These are phyloP conservation scores for Botrytis fabae DNA, from an alignment of 2,329 filamentous ascomycete species.

Conservation along the genomic window DNA sequence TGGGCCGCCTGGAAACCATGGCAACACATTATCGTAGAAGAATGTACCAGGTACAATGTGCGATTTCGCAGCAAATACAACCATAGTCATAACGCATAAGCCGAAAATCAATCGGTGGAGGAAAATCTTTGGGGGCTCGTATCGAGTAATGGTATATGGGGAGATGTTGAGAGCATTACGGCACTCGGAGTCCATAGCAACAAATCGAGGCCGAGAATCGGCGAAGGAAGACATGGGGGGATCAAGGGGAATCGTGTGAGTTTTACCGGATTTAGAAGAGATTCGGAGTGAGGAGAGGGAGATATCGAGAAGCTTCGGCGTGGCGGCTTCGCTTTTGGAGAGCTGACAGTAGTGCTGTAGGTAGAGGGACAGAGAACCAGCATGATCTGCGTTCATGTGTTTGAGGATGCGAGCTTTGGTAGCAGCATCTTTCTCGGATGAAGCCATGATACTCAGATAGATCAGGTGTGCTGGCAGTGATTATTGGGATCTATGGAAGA, in stretches of 20 bases:
- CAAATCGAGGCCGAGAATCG: conserved; percentile 68
- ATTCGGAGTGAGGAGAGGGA: conserved; percentile 63
- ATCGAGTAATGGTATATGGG: conserved; percentile 46
- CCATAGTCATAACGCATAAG: conserved; percentile 55
- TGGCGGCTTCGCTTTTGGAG: conserved; percentile 54
- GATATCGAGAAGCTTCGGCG: conserved; percentile 65
- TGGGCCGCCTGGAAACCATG: conserved; percentile 58
- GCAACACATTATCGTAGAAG: conserved; percentile 52
- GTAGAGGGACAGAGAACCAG: conserved; percentile 71
- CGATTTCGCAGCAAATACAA: conserved; percentile 50
- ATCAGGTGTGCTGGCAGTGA: neutral
- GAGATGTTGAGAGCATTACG: conserved; percentile 59
- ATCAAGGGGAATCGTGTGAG: conserved; percentile 59
- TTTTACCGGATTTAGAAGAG: conserved; percentile 48
- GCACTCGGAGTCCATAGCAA: conserved; percentile 68
- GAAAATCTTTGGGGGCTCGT: conserved; percentile 36
- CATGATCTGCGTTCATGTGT: conserved; percentile 88
- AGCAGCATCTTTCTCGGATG: conserved; percentile 44
- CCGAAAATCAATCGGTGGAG: conserved; percentile 55
- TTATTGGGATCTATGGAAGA: neutral
- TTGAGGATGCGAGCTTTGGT: conserved; percentile 64
- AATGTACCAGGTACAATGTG: conserved; percentile 54
- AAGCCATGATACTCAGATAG: conserved; percentile 22
- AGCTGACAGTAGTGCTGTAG: conserved; percentile 70
- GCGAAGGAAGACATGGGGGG: conserved; percentile 69